Percentiles rank a stretch among this genome's conserved stretches.
These are phyloP conservation scores for Trichosporon ovoides DNA, from an alignment of 1,284 basidiomycete genomes.

Conservation along the genomic window DNA sequence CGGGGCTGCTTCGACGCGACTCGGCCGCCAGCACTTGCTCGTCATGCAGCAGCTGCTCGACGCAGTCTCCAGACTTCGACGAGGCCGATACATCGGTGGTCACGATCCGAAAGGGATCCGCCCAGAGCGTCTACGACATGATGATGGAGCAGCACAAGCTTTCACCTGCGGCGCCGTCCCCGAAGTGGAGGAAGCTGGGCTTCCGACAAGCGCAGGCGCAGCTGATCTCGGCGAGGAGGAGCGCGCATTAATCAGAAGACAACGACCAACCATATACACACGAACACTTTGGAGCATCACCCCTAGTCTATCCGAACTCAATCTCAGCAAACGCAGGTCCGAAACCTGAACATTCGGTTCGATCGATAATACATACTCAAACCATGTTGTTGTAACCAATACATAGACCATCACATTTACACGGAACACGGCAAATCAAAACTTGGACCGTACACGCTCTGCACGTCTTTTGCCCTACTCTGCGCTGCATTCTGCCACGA, in stretches of 20 bases:
- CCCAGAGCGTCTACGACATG: background rate
- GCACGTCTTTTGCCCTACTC: background rate
- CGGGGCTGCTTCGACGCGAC: constrained; percentile 13
- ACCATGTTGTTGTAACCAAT: constrained; percentile 7
- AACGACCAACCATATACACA: background rate
- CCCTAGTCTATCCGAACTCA: background rate
- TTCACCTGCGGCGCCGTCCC: constrained; percentile 3
- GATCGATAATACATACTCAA: background rate
- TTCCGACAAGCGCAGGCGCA: constrained; percentile 14
- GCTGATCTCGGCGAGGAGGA: constrained; percentile 3
- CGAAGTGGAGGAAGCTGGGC: constrained; percentile 18
- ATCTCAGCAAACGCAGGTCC: background rate
- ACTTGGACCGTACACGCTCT: background rate
- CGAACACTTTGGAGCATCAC: constrained; percentile 1
- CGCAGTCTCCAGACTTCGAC: background rate
- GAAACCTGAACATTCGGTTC: background rate
- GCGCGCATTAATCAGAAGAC: background rate
- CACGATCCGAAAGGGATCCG: background rate
- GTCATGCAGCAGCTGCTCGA: constrained; percentile 9
- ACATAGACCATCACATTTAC: constrained; percentile 2
- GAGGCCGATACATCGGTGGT: background rate
- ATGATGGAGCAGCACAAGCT: constrained; percentile 4
- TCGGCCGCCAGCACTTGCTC: constrained; percentile 16
- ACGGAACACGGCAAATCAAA: background rate
- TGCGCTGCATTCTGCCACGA: background rate